Conservation (phyloP, 805 yeast species). For the Candida yuanshanica region DNA sequence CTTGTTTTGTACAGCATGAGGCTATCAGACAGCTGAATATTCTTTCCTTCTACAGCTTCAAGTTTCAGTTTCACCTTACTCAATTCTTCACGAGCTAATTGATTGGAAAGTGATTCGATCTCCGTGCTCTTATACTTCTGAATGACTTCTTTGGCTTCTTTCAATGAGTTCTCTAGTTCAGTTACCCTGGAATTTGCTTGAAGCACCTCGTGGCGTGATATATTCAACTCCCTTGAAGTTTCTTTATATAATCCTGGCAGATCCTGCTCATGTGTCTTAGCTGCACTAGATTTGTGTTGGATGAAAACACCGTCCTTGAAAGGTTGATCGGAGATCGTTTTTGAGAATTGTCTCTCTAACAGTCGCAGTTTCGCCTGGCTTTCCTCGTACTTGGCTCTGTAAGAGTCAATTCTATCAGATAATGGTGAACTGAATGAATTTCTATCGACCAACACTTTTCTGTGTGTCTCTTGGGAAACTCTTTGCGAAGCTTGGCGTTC, state of each 20-base stretch:
- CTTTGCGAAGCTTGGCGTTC: constrained; percentile 46
- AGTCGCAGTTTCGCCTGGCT: constrained; percentile 39
- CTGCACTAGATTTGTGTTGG: background rate
- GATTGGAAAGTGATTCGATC: constrained; percentile 15
- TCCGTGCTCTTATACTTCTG: constrained; percentile 10
- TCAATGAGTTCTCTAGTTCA: constrained; percentile 34
- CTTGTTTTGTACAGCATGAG: constrained; percentile 61
- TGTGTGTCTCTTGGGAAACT: constrained; percentile 34
- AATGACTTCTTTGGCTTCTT: constrained; percentile 29
- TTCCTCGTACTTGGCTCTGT: constrained; percentile 40
- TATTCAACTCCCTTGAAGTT: constrained; percentile 36
- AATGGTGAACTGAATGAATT: constrained; percentile 18
- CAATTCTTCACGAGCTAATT: constrained; percentile 31
- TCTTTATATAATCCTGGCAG: constrained; percentile 47
- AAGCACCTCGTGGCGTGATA: constrained; percentile 39
- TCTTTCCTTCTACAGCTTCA: constrained; percentile 51
- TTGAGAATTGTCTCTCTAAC: constrained; percentile 32
- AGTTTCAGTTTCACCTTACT: constrained; percentile 48
- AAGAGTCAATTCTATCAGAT: constrained; percentile 21
- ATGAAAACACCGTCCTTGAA: background rate
- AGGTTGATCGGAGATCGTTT: constrained; percentile 1
- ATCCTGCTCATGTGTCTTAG: constrained; percentile 33
- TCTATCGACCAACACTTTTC: constrained; percentile 26
- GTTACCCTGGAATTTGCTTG: constrained; percentile 36
- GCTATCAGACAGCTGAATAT: constrained; percentile 46